Conservation (phyloP, 805 yeast genomes). For the Monosporozyma yasuniensis region DNA sequence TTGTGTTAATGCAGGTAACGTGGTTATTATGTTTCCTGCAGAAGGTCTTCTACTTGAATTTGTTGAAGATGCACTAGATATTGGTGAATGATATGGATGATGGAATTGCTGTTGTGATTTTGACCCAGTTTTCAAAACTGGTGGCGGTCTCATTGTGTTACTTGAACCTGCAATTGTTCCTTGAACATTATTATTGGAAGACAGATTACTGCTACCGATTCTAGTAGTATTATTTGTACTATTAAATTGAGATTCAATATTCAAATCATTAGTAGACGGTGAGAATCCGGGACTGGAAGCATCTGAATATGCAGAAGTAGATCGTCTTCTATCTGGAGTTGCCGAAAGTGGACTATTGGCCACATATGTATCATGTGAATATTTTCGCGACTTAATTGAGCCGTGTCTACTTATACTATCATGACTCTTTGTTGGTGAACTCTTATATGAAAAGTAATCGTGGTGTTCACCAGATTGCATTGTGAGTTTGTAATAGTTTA, state of each 20-base stretch:
- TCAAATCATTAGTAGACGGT: background rate
- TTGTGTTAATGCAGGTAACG: background rate
- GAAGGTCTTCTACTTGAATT: constrained; percentile 10
- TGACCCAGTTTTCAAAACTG: background rate
- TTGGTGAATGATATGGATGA: background rate
- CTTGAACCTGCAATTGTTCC: background rate
- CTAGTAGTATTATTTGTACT: background rate
- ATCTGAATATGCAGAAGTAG: background rate
- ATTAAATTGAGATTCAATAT: background rate
- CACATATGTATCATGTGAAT: background rate
- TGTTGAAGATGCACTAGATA: constrained; percentile 37
- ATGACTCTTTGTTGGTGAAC: background rate
- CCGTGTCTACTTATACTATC: background rate
- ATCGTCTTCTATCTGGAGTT: background rate
- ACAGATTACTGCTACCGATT: background rate
- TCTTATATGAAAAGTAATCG: background rate
- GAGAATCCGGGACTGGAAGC: background rate
- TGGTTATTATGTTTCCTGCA: background rate
- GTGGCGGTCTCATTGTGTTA: background rate
- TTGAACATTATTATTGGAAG: background rate
- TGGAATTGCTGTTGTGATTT: background rate
- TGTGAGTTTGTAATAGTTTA: background rate
- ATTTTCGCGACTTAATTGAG: background rate
- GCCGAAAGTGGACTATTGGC: background rate
- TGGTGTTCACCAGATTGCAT: background rate